Base-by-base conservation (phyloP, 2,329 filamentous ascomycete genomes). In the Chaetomiaceae sp. region DNA sequence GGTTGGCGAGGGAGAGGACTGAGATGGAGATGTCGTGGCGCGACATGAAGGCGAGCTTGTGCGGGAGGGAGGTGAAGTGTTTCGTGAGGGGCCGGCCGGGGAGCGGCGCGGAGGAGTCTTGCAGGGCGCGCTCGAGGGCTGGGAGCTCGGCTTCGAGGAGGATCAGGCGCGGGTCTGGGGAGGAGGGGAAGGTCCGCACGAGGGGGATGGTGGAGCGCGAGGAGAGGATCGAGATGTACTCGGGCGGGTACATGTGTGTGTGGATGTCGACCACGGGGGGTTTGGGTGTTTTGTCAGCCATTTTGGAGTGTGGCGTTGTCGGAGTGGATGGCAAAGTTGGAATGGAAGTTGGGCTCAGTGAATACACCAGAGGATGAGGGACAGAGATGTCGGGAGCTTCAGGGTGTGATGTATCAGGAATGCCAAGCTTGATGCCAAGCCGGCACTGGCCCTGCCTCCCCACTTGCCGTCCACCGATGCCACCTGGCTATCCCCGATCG, bases 41-140 rank as follows among this genome's bases (percentile, higher is more conserved):
- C 68, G 90, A 79, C 91, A 96, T 96, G 72, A 96, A 96, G 45
- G 82, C 78, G 14, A 96, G 77, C 66, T 96, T 96, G 62, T 89
- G 79, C 15, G 76, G 72, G 54, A 95, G 84, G 40, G 89, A 88
- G 58, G 85, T 89, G 75, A 92, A 96, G 64, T 91, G 88, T 1
- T 83, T 76, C 20, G 90, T 92, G 39, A 96, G 82, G 3, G 91
- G 91, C 3, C 91, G 84, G 34, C 91, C 91, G 3, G 88, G 85
- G 8, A 82, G 79, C 40, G 78, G 81, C 19, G 75, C 72, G 2
- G 76, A 68, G 22, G 78, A 70, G 66, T 80, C 75, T 39, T 75
- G 71, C 2, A 81, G 74, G 47, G 75, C 69, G 43, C 51, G 47
- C 29, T 62, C 52, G 39, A 67, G 62, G 15, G 60, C 57, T 25